Evolutionary conservation across 192 early-diverging fungal genomes (phyloP).

Genomic region (Dissophora ornata): DNA sequence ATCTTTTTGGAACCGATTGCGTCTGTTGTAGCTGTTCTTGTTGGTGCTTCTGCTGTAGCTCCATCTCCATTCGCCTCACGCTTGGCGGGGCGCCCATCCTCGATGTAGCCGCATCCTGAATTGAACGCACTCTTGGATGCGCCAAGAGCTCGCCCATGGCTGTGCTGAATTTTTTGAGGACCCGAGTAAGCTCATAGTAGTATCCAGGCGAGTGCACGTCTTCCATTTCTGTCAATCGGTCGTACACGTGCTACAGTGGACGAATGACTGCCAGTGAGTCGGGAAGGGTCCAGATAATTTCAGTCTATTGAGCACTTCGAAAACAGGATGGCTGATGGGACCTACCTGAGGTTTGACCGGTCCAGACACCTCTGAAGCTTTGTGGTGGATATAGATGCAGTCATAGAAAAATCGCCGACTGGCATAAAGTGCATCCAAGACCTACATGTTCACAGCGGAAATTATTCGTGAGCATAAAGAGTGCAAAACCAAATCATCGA

Average conservation of each 20-base stretch:
- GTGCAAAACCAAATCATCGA: background rate
- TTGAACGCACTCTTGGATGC: conserved; percentile 17
- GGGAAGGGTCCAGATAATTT: too few relatives aligned
- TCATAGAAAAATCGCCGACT: conserved; percentile 33
- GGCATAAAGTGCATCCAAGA: conserved; percentile 9
- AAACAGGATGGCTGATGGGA: background rate
- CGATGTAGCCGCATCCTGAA: conserved; percentile 12
- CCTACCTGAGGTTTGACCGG: conserved; percentile 47
- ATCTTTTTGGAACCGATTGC: background rate
- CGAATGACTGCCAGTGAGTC: too few relatives aligned
- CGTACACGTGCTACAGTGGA: conserved; percentile 47
- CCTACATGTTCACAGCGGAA: conserved; percentile 8
- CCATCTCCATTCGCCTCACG: background rate
- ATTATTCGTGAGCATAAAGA: background rate
- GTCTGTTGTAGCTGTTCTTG: conserved; percentile 10
- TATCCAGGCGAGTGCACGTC: conserved; percentile 26
- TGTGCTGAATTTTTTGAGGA: conserved; percentile 19
- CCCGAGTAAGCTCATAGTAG: conserved; percentile 41
- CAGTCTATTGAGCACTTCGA: too few relatives aligned
- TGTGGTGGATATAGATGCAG: conserved; percentile 48
- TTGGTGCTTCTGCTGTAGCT: conserved; percentile 21
- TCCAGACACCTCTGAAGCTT: conserved; percentile 22
- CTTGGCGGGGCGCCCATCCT: conserved; percentile 22
- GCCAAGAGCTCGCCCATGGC: conserved; percentile 49
- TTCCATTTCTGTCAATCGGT: conserved; percentile 52